These are phyloP conservation scores for Pseudocercospora crystallina DNA, from an alignment of 2,329 filamentous ascomycete genomes.

Conservation along the genomic window DNA sequence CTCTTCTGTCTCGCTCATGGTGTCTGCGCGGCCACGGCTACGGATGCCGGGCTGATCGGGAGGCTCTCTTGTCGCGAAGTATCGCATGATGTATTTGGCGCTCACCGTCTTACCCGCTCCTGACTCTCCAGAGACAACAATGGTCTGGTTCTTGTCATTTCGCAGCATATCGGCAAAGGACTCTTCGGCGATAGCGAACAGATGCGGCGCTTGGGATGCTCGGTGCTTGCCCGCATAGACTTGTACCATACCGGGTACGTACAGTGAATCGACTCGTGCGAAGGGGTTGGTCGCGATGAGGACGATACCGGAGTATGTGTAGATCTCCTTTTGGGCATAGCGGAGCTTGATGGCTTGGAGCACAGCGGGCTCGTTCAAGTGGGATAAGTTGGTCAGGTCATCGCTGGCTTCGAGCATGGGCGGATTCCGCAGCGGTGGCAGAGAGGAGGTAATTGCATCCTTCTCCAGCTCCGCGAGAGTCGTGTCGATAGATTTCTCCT, in stretches of 20 bases:
- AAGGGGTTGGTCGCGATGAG: conserved; percentile 98
- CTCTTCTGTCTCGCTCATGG: conserved; percentile 98
- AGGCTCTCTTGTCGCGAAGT: conserved; percentile 95
- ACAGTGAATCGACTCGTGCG: conserved; percentile 93
- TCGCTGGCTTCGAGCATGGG: conserved; percentile 98
- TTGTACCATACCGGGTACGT: conserved; percentile 99
- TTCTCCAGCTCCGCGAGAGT: conserved; percentile 73
- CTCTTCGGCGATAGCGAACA: conserved; percentile 98
- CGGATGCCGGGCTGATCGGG: conserved; percentile 81
- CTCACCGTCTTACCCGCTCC: conserved; percentile 99
- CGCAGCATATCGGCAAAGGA: conserved; percentile 98
- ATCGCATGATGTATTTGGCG: conserved; percentile 99
- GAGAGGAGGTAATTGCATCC: conserved; percentile 70
- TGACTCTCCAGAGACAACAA: conserved; percentile 98
- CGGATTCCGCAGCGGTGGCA: conserved; percentile 96
- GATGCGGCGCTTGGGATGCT: conserved; percentile 92
- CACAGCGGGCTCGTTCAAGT: conserved; percentile 97
- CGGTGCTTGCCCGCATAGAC: conserved; percentile 97
- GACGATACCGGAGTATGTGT: conserved; percentile 98
- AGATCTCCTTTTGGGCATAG: conserved; percentile 98
- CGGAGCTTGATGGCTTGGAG: conserved; percentile 95
- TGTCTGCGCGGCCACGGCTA: conserved; percentile 69
- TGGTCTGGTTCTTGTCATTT: conserved; percentile 93
- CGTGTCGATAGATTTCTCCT: conserved; percentile 80
- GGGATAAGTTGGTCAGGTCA: conserved; percentile 93